phyloP scores from a whole-genome alignment of 2,329 filamentous ascomycete genomes.

The Xylariomycetidae sp. region DNA sequence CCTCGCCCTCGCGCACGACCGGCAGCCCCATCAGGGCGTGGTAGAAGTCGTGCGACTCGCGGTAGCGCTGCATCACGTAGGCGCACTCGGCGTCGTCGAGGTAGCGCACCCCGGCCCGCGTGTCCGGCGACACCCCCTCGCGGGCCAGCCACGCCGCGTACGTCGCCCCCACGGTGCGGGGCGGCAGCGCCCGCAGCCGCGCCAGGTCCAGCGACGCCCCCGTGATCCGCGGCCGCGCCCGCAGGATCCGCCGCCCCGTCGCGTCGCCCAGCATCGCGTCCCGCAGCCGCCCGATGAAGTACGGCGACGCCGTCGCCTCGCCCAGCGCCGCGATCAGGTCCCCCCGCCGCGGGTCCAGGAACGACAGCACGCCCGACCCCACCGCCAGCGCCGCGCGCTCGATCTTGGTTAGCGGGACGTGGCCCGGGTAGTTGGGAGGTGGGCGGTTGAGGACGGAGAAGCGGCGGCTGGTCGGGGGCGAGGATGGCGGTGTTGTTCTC shows the following conservation, averaged over 20 bases:
- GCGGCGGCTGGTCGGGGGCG: conserved; percentile 10
- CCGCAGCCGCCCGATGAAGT: conserved; percentile 88
- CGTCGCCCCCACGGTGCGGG: conserved; percentile 68
- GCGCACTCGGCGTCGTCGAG: conserved; percentile 94
- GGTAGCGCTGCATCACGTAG: conserved; percentile 97
- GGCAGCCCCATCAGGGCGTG: conserved; percentile 90
- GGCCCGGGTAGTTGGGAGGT: conserved; percentile 80
- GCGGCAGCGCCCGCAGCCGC: conserved; percentile 64
- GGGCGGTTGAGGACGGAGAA: conserved; percentile 87
- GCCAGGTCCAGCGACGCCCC: conserved; percentile 63
- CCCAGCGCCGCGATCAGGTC: conserved; percentile 93
- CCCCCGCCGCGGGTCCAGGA: conserved; percentile 72
- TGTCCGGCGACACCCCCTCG: conserved; percentile 90
- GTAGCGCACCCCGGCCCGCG: conserved; percentile 73
- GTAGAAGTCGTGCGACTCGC: conserved; percentile 97
- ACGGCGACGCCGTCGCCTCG: conserved; percentile 89
- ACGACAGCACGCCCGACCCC: conserved; percentile 56
- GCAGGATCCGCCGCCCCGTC: conserved; percentile 85
- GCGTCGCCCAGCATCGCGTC: conserved; percentile 81
- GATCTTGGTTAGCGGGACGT: conserved; percentile 76
- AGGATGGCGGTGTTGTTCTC: not conserved
- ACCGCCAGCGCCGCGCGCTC: conserved; percentile 70
- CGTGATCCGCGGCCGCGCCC: conserved; percentile 81
- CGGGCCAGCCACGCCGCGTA: conserved; percentile 91
- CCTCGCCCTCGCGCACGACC: conserved; percentile 87